Conservation (phyloP, 1,284 basidiomycete genomes). For the Ceratobasidium sp. region DNA sequence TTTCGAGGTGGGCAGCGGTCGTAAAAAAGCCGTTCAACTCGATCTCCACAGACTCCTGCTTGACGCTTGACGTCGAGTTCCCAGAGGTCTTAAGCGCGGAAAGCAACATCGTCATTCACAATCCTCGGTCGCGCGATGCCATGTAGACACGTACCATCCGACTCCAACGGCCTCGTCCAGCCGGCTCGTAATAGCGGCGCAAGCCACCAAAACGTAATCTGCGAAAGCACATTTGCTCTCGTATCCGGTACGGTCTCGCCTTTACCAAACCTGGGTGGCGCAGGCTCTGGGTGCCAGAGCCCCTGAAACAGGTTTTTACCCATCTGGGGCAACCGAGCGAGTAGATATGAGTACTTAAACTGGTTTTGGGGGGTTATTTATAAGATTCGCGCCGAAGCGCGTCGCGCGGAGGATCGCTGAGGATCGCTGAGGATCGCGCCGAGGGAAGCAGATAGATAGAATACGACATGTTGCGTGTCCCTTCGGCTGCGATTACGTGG, state of each 20-base stretch:
- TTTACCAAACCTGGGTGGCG: slow-evolving; percentile 30
- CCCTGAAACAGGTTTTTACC: slow-evolving; percentile 17
- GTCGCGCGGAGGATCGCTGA: no score
- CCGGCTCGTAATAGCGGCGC: slow-evolving; percentile 12
- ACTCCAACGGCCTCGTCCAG: slow-evolving; percentile 27
- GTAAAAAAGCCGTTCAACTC: slow-evolving; percentile 27
- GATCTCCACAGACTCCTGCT: slow-evolving; percentile 11
- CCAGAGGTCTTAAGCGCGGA: slow-evolving; percentile 22
- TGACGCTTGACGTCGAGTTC: slow-evolving; percentile 32
- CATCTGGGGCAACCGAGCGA: not conserved
- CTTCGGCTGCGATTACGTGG: no score
- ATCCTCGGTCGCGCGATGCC: not conserved
- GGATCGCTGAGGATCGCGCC: no score
- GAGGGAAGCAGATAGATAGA: no score
- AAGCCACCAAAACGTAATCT: slow-evolving; percentile 35
- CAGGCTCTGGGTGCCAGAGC: slow-evolving; percentile 35
- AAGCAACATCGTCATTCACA: not conserved
- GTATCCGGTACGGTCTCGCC: slow-evolving; percentile 37
- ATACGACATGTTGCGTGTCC: no score
- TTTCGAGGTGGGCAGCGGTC: slow-evolving; percentile 35
- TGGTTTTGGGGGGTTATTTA: no score
- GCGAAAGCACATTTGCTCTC: slow-evolving; percentile 27
- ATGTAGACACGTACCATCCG: slow-evolving; percentile 14
- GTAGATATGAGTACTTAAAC: no score
- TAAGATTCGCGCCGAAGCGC: no score